Percentiles rank a stretch among this genome's conserved stretches.
These are phyloP conservation scores for Fonsecaea monophora DNA, from an alignment of 2,329 filamentous ascomycete species.

Conservation along the genomic window DNA sequence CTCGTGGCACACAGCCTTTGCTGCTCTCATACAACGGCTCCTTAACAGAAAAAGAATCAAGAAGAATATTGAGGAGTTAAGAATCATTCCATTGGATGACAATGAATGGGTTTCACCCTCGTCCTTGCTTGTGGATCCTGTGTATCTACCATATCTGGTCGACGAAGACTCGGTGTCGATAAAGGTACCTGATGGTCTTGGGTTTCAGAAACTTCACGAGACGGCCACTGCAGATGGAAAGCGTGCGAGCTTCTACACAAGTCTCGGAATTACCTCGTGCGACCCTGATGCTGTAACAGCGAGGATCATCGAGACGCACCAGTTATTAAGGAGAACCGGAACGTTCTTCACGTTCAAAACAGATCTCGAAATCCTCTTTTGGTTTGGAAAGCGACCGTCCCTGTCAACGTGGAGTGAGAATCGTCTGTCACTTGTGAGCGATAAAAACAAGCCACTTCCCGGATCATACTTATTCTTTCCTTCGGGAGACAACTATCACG, in stretches of 20 bases:
- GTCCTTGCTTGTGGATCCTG: conserved; percentile 3
- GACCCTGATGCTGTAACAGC: conserved; percentile 6
- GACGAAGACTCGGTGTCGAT: conserved; percentile 25
- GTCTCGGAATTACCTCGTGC: conserved; percentile 25
- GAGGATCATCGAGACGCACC: conserved; percentile 21
- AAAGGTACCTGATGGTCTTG: conserved; percentile 27
- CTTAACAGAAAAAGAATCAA: conserved; percentile 9
- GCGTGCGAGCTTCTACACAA: conserved; percentile 25
- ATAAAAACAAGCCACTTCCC: not conserved
- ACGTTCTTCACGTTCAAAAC: conserved; percentile 6
- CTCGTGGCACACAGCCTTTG: conserved; percentile 27
- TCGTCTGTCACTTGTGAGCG: conserved; percentile 13
- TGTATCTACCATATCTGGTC: conserved; percentile 28
- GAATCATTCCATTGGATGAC: conserved; percentile 25
- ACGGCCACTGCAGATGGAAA: conserved; percentile 22
- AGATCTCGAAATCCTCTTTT: conserved; percentile 31
- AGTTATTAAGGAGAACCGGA: conserved; percentile 6
- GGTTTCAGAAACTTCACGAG: conserved; percentile 19
- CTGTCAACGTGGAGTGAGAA: conserved; percentile 1
- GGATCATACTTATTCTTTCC: conserved; percentile 22
- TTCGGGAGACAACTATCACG: conserved; percentile 20
- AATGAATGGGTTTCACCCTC: conserved; percentile 13
- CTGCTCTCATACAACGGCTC: conserved; percentile 20
- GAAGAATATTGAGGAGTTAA: conserved; percentile 7
- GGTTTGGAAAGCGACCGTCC: conserved; percentile 20